Conservation (phyloP, 2,329 filamentous ascomycete genomes). For the Arthrobotrys entomopaga region DNA sequence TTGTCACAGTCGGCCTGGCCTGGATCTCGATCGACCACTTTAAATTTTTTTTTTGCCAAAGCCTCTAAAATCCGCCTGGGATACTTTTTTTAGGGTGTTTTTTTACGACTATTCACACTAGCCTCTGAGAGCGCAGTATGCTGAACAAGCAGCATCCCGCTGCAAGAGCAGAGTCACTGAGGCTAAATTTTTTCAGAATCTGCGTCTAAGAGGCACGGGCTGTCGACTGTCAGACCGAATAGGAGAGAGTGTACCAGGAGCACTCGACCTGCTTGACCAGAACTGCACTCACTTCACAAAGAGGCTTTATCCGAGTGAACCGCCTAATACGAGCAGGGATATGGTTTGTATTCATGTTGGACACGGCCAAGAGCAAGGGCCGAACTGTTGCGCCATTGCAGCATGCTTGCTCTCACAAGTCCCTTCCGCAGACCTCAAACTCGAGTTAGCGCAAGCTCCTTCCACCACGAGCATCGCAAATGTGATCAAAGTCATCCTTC, state of each 20-base stretch:
- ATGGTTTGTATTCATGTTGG: constrained; percentile 12
- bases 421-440: background rate
- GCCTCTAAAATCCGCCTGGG: constrained; percentile 5
- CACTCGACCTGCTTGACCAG: constrained; percentile 7
- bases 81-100: background rate
- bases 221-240: constrained; percentile 27
- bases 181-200: constrained; percentile 14
- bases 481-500: constrained; percentile 3
- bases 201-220: constrained; percentile 28
- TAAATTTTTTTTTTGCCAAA: constrained; percentile 2
- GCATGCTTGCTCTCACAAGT: constrained; percentile 25
- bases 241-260: constrained; percentile 1
- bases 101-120: background rate
- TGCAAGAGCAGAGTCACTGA: constrained; percentile 5
- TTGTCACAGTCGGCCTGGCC: no score
- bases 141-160: background rate
- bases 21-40: background rate
- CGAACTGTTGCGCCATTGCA: constrained; percentile 42
- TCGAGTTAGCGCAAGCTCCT: constrained; percentile 37
- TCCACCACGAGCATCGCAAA: background rate
- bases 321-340: constrained; percentile 38
- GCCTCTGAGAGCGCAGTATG: background rate
- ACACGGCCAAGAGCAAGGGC: constrained; percentile 3
- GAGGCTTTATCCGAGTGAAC: constrained; percentile 36
- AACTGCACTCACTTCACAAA: constrained; percentile 5